phyloP scores from a whole-genome alignment of 345 rosid species.

The Eucalyptus erythrocorys region DNA sequence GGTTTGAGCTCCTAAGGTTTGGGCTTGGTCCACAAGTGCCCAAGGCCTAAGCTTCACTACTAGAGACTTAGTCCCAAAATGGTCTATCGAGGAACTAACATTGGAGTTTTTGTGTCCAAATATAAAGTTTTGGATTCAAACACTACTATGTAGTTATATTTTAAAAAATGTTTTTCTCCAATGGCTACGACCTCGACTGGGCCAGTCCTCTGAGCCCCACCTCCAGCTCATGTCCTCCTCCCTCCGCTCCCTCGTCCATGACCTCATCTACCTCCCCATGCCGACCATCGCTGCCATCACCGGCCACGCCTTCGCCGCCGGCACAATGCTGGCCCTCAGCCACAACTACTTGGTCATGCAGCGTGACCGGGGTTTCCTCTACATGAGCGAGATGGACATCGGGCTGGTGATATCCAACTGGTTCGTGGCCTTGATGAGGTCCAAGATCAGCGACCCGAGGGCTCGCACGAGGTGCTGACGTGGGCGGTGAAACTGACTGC shows the following conservation, averaged over 20 bases:
- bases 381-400: constrained; percentile 70
- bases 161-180: constrained; percentile 91
- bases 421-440: constrained; percentile 18
- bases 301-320: constrained; percentile 77
- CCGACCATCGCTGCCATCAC: constrained; percentile 54
- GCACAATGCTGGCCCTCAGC: constrained; percentile 35
- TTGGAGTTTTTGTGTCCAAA: too few relatives aligned
- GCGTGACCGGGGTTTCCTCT: constrained; percentile 52
- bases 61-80: too few relatives aligned
- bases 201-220: constrained; percentile 19
- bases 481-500: constrained; percentile 44
- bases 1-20: too few relatives aligned
- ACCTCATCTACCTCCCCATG: constrained; percentile 54
- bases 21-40: too few relatives aligned
- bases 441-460: constrained; percentile 22
- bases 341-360: constrained; percentile 61
- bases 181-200: constrained; percentile 66
- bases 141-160: too few relatives aligned
- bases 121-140: too few relatives aligned
- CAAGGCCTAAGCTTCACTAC: too few relatives aligned
- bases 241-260: constrained; percentile 26
- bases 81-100: too few relatives aligned
- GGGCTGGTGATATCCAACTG: constrained; percentile 30
- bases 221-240: constrained; percentile 18
- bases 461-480: constrained; percentile 30